Base-by-base conservation (phyloP, 805 yeast species). In the Zygosaccharomyces rouxii region DNA sequence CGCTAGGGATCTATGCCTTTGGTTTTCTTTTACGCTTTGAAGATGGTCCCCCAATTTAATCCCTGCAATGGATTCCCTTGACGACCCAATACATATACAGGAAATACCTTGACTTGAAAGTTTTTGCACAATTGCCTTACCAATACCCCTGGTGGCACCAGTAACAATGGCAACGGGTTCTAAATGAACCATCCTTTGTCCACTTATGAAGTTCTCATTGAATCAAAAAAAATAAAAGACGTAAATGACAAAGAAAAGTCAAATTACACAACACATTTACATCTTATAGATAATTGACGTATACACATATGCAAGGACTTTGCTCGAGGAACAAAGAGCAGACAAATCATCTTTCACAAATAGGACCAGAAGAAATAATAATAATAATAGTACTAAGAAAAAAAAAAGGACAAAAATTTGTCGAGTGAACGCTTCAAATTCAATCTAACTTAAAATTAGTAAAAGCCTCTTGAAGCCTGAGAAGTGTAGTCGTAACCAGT, bases 111-210 rank as follows among this genome's bases (percentile, higher is more conserved):
- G 49, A 2, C 42, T 38, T 0, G 63, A 52, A 6, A 71, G 51
- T 35, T 56, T 55, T 37, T 64, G 59, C 2, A 59, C 66, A 6
- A 72, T 53, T 1, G 59, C 62, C 14, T 62, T 60, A 5, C 78
- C 78, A 43, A 74, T 68, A 3, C 77, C 77, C 47, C 72, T 62
- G 19, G 73, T 70, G 18, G 73, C 73, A 11, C 79, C 78, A 1
- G 74, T 66, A n/a, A 73, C 53, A 3, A 73, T 56, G 2, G 68
- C 68, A 5, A 64, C 65, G 1, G 64, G 63, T 13, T 45, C 35
- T 5, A 45, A 14, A 16, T 35, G 35, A 5, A 30, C 42, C 51
- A 48, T 46, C 10, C 5, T 10, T 19, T 19, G 6, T 9, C 13
- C 19, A 19, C 19, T 31, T 29, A 19, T 28, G 13, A 30, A 13